phyloP scores from a whole-genome alignment of 2,329 filamentous ascomycete genomes.

The Coniella lustricola region DNA sequence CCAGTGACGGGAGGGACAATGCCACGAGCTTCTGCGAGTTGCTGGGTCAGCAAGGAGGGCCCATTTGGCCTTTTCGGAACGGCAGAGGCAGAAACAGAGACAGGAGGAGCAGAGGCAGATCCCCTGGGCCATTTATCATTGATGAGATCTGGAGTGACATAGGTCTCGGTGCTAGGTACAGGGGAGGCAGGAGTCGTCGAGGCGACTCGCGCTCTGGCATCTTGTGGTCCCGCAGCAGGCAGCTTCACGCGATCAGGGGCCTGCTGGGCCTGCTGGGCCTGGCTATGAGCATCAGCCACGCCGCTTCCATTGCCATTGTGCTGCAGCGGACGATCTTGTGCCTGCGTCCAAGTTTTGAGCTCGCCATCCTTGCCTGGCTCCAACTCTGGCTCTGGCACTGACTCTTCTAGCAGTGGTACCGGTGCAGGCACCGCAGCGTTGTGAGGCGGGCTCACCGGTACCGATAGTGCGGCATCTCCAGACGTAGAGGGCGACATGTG shows the following conservation, averaged over 20 bases:
- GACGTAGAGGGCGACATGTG: conserved; percentile 48
- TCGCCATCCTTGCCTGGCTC: conserved; percentile 2
- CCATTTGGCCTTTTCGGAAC: conserved; percentile 38
- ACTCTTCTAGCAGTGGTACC: conserved; percentile 20
- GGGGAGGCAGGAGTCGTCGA: conserved; percentile 12
- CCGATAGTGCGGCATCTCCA: conserved; percentile 46
- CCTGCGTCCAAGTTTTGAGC: conserved; percentile 1
- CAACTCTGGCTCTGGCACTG: neutral
- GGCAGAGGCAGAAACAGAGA: conserved; percentile 23
- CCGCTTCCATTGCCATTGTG: neutral
- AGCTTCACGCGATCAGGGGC: conserved; percentile 9
- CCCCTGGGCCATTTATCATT: conserved; percentile 16
- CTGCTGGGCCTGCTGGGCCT: conserved; percentile 1
- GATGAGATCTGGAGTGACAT: conserved; percentile 13
- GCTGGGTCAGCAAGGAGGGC: conserved; percentile 50
- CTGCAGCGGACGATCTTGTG: conserved; percentile 2
- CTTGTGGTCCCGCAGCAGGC: conserved; percentile 7
- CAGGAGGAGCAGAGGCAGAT: conserved; percentile 22
- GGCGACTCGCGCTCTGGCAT: conserved; percentile 7
- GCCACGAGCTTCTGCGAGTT: conserved; percentile 51
- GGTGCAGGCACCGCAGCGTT: conserved; percentile 26
- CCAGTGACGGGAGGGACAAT: conserved; percentile 28
- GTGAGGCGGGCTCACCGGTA: conserved; percentile 19
- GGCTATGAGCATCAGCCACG: neutral
- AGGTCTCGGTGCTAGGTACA: conserved; percentile 17